Evolutionary conservation across 2,329 filamentous ascomycete species (phyloP), one percentile per base, ranked within the genome.

Genomic region (Aspergillus sp.): DNA sequence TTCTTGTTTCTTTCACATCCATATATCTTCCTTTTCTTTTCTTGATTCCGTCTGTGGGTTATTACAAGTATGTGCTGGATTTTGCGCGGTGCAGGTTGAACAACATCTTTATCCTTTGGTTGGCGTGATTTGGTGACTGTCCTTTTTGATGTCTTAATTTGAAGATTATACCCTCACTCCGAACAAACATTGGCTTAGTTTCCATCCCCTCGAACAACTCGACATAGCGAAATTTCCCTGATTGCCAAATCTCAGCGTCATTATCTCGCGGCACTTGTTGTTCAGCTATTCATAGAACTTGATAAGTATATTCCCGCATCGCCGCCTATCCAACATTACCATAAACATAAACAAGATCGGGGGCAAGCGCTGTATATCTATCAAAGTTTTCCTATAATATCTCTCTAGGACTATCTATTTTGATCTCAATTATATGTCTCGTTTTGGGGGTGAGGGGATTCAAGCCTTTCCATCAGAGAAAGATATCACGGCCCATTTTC

Each of bases 401-500:
- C 27, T 31, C 27, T 31, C 27, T 31, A 31, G 27, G 27, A 33
- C 45, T 31, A 4, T 48, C 27, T 48, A 48, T 27, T 21, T 17
- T 35, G 35, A 17, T 37, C 9, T 24, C 45, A 37, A 37, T 35
- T 35, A 19, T 7, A 15, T 15, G n/a, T 33, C 4, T 48, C 27
- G 35, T 35, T n/a, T 19, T 21, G 21, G 21, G 21, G 21, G 15
- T 14, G 6, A 15, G 12, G 8, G 4, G 3, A 50, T 33, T 58
- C 43, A 62, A 41, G 60, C 66, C 72, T 90, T 90, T 0, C 90
- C 90, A 65, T 88, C 83, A 46, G 84, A 91, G 68, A 93, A 91
- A 31, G 90, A 92, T 4, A 96, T 87, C n/a, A 98, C 91, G 6
- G 93, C 93, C 90, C 91, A 98, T 76, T 97, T 97, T 43, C 93